Percentiles rank a stretch among this genome's conserved stretches.
Evolutionary conservation across 768 basidiomycete species (phyloP).

Genomic region (Calocybe indica): DNA sequence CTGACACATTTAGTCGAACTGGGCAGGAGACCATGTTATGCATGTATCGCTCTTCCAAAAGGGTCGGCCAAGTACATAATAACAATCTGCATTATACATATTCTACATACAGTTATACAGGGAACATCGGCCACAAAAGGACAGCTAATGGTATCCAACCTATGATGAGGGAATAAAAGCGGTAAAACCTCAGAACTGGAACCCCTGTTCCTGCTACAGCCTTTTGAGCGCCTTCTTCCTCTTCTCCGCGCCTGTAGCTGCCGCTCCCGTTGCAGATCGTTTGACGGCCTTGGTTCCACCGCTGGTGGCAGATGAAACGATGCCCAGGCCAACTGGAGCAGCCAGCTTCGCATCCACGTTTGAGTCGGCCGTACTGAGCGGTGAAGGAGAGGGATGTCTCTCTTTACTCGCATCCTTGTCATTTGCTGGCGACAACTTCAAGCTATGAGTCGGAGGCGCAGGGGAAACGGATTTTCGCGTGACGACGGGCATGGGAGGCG

Average conservation of each 20-base stretch:
- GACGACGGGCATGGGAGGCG: slow-evolving; percentile 29
- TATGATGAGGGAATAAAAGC: neutral
- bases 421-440: slow-evolving; percentile 31
- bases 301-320: slow-evolving; percentile 24
- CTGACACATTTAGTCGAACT: no score
- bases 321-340: slow-evolving; percentile 26
- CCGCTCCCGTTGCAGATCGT: slow-evolving; percentile 51
- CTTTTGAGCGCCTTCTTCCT: slow-evolving; percentile 86
- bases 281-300: slow-evolving; percentile 61
- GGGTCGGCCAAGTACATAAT: no score
- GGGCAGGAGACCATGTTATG: no score
- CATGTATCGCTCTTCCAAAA: no score
- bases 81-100: no score
- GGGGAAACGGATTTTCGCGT: slow-evolving; percentile 41
- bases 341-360: slow-evolving; percentile 45
- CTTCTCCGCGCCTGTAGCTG: slow-evolving; percentile 61
- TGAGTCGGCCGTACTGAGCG: slow-evolving; percentile 65
- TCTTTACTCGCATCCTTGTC: slow-evolving; percentile 47
- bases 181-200: neutral
- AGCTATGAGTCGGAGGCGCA: slow-evolving; percentile 30
- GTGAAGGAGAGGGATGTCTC: slow-evolving; percentile 62
- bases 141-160: neutral
- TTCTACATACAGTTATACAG: no score
- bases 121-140: no score
- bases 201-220: slow-evolving; percentile 32